Percentiles rank a stretch among this genome's conserved stretches.
Evolutionary conservation across 1,139 yeast species (phyloP).

Genomic region (Suhomyces bokatorum): DNA sequence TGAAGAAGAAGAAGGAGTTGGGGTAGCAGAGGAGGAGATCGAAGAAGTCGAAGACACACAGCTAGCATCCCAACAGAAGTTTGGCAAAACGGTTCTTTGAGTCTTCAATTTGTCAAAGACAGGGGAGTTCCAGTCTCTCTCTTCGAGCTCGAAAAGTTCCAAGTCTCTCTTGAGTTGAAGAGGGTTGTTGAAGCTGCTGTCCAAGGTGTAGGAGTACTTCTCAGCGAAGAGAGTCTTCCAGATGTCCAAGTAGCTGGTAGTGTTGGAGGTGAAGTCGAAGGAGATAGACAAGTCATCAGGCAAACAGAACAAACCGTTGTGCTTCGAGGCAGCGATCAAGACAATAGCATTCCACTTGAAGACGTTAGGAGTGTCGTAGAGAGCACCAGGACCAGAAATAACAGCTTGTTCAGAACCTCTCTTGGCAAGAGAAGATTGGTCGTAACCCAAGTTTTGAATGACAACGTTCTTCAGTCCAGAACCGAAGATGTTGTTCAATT

Average conservation of each 20-base stretch:
- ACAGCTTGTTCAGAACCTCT: constrained; percentile 11
- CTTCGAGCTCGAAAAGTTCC: background rate
- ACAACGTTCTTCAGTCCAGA: constrained; percentile 8
- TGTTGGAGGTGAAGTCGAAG: constrained; percentile 21
- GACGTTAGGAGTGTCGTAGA: constrained; percentile 13
- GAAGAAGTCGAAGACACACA: constrained; percentile 14
- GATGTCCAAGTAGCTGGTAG: constrained; percentile 14
- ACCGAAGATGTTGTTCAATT: constrained; percentile 13
- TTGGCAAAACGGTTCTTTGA: constrained; percentile 26
- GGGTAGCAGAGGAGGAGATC: constrained; percentile 12
- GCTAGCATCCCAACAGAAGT: constrained; percentile 30
- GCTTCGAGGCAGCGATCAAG: constrained; percentile 23
- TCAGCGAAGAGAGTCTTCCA: constrained; percentile 22
- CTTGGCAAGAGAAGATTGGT: constrained; percentile 12
- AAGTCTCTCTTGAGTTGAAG: constrained; percentile 9
- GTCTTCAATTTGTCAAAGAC: constrained; percentile 18
- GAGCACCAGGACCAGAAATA: constrained; percentile 14
- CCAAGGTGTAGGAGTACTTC: constrained; percentile 18
- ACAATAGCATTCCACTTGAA: constrained; percentile 31
- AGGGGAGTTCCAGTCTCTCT: constrained; percentile 10
- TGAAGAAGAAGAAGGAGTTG: constrained; percentile 9
- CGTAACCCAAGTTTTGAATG: constrained; percentile 12
- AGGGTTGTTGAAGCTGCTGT: constrained; percentile 8
- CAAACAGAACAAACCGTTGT: constrained; percentile 29
- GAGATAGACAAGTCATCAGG: constrained; percentile 30